Evolutionary conservation across 768 basidiomycete genomes (phyloP).

Genomic region (Galerina marginata): DNA sequence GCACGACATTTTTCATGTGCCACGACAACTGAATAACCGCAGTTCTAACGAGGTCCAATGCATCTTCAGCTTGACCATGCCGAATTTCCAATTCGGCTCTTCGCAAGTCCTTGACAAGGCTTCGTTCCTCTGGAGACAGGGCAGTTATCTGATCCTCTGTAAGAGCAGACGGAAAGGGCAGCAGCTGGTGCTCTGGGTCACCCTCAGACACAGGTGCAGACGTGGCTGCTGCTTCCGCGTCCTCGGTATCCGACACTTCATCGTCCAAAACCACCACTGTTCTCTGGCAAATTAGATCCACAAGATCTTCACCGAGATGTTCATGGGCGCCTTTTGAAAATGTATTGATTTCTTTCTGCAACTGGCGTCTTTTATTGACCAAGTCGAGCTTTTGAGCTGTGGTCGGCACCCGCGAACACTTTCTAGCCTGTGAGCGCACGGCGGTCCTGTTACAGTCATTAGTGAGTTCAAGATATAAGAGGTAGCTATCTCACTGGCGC

Average conservation of each 20-base stretch:
- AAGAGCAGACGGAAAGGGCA: neutral
- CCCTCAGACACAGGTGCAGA: no score
- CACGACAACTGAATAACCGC: neutral
- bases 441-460: no score
- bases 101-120: neutral
- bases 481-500: neutral
- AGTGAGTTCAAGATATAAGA: no score
- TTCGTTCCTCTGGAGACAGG: neutral
- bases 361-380: neutral
- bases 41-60: neutral
- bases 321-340: neutral
- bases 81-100: neutral
- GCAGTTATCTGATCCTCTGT: neutral
- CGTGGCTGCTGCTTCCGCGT: neutral
- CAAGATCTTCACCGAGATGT: neutral
- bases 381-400: neutral
- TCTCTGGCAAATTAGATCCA: neutral
- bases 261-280: neutral
- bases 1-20: neutral
- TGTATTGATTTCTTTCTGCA: neutral
- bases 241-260: neutral
- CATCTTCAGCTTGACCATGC: neutral
- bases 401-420: neutral
- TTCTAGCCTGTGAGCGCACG: neutral
- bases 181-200: neutral